Conservation (phyloP, 331 rosid genomes). For the Telfairia occidentalis region DNA sequence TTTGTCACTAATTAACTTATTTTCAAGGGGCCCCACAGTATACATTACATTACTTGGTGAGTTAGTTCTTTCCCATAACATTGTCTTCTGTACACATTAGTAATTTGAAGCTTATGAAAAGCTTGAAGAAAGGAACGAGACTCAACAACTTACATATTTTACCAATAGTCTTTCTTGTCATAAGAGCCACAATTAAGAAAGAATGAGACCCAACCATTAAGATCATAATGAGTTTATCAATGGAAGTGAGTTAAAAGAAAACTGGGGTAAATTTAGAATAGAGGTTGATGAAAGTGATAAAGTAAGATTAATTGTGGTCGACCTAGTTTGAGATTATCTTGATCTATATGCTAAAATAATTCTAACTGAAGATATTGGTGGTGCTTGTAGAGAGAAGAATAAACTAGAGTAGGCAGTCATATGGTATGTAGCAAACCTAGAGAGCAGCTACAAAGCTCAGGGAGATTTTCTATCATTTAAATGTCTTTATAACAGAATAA, state of each 20-base stretch:
- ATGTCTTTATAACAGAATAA: not conserved
- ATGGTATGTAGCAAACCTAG: not conserved
- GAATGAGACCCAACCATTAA: not conserved
- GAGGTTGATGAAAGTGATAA: not conserved
- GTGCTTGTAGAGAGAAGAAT: not conserved
- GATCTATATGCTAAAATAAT: not conserved
- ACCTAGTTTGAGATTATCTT: not conserved
- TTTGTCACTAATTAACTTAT: no score
- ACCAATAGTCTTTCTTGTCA: no score
- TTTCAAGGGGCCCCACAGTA: no score
- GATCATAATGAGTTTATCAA: not conserved
- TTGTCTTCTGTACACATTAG: not conserved
- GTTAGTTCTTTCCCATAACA: no score
- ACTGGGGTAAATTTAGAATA: not conserved
- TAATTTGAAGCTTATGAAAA: not conserved
- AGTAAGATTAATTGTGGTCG: not conserved
- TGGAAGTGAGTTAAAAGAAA: not conserved
- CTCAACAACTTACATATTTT: no score
- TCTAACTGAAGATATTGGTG: not conserved
- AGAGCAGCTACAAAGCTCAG: not conserved
- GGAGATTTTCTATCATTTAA: not conserved
- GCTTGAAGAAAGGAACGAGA: not conserved
- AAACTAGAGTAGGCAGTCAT: not conserved
- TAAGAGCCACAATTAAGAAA: not conserved
- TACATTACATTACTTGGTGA: no score